Base-by-base conservation (phyloP, 345 rosid genomes). In the Cardamine chenopodiifolia region DNA sequence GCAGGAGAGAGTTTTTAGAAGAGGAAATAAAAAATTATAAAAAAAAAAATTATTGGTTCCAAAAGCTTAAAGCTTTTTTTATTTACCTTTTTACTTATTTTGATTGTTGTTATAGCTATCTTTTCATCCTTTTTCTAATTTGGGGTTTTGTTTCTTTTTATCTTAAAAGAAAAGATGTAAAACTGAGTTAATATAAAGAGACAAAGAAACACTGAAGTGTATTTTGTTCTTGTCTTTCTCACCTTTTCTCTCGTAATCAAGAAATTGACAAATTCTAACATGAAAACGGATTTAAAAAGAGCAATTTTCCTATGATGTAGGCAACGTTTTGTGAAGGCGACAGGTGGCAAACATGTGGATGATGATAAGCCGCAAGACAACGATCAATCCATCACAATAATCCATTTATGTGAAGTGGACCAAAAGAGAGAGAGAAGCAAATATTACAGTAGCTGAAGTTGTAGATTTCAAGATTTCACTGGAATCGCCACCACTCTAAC, bases 381-480 rank as follows among this genome's bases (percentile, higher is more conserved):
- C 47, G n/a, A 55, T 15, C 66, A 63, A 70, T 69, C 75, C 70
- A 70, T 76, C 70, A 61, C 53, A 42, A 42, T 53, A 22, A 76
- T 63, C 71, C 66, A 77, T 77, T 77, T 55, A 77, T 70, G 71
- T 47, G 76, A 77, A 77, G 76, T 77, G 76, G 80, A 77, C 80
- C 80, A 77, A 70, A 77, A 55, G 75, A 75, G 69, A 75, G 70
- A 72, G 70, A 69, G 65, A 75, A 61, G 45, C n/a, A n/a, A n/a
- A n/a, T n/a, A n/a, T n/a, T n/a, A n/a, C n/a, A n/a, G n/a, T n/a
- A n/a, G n/a, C n/a, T n/a, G n/a, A n/a, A n/a, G n/a, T n/a, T n/a
- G n/a, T n/a, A n/a, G n/a, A n/a, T n/a, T n/a, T n/a, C 80, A 76
- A 62, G 71, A 76, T 29, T 63, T 63, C 71, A 70, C 80, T 76